phyloP scores from a whole-genome alignment of 2,329 filamentous ascomycete genomes.

The Didymella exigua region DNA sequence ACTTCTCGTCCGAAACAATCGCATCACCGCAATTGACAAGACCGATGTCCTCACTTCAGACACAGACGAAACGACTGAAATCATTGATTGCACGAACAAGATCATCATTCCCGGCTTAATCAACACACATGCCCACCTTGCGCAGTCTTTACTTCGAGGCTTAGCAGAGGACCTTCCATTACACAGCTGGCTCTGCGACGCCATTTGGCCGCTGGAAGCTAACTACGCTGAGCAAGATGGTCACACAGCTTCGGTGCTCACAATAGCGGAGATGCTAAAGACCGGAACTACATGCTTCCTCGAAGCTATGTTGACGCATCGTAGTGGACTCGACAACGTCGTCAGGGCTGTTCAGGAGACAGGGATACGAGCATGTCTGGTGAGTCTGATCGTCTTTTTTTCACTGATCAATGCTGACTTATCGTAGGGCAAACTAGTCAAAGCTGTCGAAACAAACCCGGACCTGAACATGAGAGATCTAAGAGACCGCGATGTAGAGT shows the following conservation, averaged over 20 bases:
- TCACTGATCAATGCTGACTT: background rate
- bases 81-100: constrained; percentile 36
- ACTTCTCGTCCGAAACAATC: constrained; percentile 49
- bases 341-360: constrained; percentile 41
- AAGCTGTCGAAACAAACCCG: constrained; percentile 44
- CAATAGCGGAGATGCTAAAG: constrained; percentile 48
- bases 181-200: constrained; percentile 41
- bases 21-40: constrained; percentile 55
- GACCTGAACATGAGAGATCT: constrained; percentile 44
- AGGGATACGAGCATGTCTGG: constrained; percentile 39
- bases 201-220: constrained; percentile 47
- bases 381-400: background rate
- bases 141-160: constrained; percentile 44
- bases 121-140: constrained; percentile 47
- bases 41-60: constrained; percentile 35
- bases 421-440: constrained; percentile 46
- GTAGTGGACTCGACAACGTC: constrained; percentile 35
- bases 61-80: constrained; percentile 1
- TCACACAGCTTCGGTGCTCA: constrained; percentile 40
- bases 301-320: constrained; percentile 46
- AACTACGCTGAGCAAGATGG: constrained; percentile 45
- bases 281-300: constrained; percentile 49
- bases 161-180: constrained; percentile 34
- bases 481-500: constrained; percentile 45
- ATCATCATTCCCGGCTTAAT: constrained; percentile 47